phyloP scores from a whole-genome alignment of 179 eudicot species.

The Spergularia azorica region DNA sequence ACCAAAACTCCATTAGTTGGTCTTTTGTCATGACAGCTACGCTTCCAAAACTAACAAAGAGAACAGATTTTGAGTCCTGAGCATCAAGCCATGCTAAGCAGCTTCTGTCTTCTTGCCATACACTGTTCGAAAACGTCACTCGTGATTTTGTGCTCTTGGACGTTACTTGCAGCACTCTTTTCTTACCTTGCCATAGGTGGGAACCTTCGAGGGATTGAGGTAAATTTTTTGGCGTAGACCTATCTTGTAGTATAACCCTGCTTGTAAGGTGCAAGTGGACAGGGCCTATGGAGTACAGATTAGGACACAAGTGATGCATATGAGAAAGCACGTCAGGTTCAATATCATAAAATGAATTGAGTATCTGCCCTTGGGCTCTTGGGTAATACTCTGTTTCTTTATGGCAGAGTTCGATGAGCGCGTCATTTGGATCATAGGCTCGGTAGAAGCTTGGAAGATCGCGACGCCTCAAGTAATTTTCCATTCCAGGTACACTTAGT shows the following conservation, averaged over 20 bases:
- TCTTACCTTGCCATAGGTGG: no score
- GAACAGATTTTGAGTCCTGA: constrained; percentile 39
- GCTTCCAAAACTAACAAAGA: constrained; percentile 60
- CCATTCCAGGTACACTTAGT: constrained; percentile 47
- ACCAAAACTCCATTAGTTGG: constrained; percentile 54
- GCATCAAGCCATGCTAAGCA: constrained; percentile 53
- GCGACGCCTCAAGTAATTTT: constrained; percentile 39
- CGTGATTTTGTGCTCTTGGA: neutral
- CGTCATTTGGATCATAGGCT: constrained; percentile 22
- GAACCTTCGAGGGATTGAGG: no score
- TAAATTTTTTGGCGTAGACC: no score
- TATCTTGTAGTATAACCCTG: constrained; percentile 16
- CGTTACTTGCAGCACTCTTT: constrained; percentile 3
- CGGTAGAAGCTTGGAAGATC: constrained; percentile 51
- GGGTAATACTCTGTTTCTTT: constrained; percentile 23
- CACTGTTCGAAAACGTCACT: constrained; percentile 31
- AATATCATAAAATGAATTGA: constrained; percentile 58
- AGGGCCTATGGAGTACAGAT: constrained; percentile 48
- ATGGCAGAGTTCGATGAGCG: constrained; percentile 13
- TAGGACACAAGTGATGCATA: constrained; percentile 34
- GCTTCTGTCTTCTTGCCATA: constrained; percentile 46
- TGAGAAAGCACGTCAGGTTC: constrained; percentile 51
- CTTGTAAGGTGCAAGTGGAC: constrained; percentile 38
- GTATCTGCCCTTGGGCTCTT: constrained; percentile 51
- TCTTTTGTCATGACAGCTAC: constrained; percentile 33